Base-by-base conservation (phyloP, 2,329 filamentous ascomycete species). In the Cryphonectria japonica region DNA sequence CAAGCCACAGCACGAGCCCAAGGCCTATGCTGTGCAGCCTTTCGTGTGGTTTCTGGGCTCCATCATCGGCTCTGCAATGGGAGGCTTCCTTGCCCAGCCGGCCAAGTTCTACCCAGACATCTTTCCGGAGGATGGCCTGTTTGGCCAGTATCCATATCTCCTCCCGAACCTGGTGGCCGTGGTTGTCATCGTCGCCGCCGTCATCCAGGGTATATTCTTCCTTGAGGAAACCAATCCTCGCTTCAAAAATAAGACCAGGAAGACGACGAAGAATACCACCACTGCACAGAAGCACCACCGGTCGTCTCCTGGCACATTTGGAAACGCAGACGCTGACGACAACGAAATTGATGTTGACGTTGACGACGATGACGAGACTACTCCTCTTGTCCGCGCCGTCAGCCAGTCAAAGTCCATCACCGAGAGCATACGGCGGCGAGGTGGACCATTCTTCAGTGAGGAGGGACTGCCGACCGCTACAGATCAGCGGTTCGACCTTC, bases 111-210 rank as follows among this genome's bases (percentile, higher is more conserved):
- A 73, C 34, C 71, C 71, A 2, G 73, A 71, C 0, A 54, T 82
- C 29, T 83, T 83, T 62, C 75, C 81, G 2, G 73, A 77, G 37
- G 82, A 83, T 37, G 82, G 82, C 1, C 60, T 83, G 0, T 83
- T 83, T 64, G 91, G 90, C 59, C 84, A 86, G 9, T 93, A 91
- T 75, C 92, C 92, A 0, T 95, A 93, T 75, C 84, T 93, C n/a
- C 81, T 82, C 39, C 80, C 80, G 3, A 82, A 82, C 57, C 76
- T 82, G 19, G 83, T 94, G 32, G 89, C 93, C 69, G 92, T 91
- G 1, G 82, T 80, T 0, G 84, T 94, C 2, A 84, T 94, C 32
- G 74, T 87, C 2, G 74, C 93, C 1, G 92, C 93, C 66, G 85
- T 93, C 19, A 76, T 90, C 2, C 79, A 93, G 26, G 88, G 89